A percentile compares a stretch with the other conserved stretches of the same genome.
Conservation (phyloP, 495 filamentous ascomycete species). For the Xylaria telfairii region DNA sequence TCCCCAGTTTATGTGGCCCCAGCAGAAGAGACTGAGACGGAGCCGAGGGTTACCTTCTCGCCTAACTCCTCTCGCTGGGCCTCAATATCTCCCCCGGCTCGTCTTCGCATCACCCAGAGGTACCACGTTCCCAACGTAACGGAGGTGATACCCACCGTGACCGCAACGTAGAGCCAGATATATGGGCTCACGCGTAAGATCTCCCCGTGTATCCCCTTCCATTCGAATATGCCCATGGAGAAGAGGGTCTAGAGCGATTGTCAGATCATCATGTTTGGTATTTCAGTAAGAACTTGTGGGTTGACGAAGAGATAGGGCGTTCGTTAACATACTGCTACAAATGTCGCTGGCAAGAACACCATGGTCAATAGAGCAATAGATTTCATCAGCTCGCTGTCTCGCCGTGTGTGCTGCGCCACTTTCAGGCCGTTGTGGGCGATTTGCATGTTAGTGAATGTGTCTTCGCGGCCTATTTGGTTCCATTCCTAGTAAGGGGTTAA, state of each 20-base stretch:
- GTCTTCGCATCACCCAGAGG: neutral
- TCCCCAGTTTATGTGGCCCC: neutral
- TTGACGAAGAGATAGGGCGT: too few relatives aligned
- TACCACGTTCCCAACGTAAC: conserved; percentile 10
- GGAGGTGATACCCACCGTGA: conserved; percentile 1
- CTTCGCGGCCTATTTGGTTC: conserved; percentile 18
- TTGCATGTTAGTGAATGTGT: conserved; percentile 16
- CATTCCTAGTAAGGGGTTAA: conserved; percentile 2
- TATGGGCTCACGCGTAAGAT: neutral
- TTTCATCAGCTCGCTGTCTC: conserved; percentile 30
- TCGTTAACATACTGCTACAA: conserved; percentile 26
- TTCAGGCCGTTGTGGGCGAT: conserved; percentile 21
- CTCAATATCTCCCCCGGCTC: neutral
- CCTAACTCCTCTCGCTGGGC: neutral
- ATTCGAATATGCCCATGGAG: conserved; percentile 8
- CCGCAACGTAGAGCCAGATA: neutral
- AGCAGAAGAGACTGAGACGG: neutral
- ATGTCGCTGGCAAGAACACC: conserved; percentile 32
- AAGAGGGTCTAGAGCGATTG: conserved; percentile 1
- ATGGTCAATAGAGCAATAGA: conserved; percentile 34
- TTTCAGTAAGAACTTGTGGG: too few relatives aligned
- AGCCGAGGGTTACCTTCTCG: neutral
- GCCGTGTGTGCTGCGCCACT: conserved; percentile 15
- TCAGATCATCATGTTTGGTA: neutral
- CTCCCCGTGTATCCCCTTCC: neutral